Percentiles rank a stretch among this genome's conserved stretches.
Conservation (phyloP, 2,329 filamentous ascomycete genomes). For the Fusarium siculi region DNA sequence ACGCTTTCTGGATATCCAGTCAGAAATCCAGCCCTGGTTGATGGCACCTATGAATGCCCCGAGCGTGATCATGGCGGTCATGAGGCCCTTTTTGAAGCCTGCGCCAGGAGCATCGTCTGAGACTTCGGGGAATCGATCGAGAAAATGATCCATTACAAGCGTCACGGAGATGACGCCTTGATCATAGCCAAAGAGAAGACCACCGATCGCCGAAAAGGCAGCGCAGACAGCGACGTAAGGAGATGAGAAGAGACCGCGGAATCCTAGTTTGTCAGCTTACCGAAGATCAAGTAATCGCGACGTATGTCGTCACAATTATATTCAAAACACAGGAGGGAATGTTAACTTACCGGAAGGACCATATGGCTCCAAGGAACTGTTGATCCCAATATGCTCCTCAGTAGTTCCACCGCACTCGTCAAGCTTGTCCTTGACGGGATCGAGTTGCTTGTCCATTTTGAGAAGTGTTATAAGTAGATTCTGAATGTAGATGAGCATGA, state of each 20-base stretch:
- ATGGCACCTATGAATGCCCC: constrained; percentile 61
- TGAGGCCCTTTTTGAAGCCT: constrained; percentile 54
- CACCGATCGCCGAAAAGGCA: constrained; percentile 50
- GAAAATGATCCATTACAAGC: constrained; percentile 51
- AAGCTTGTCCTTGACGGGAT: background rate
- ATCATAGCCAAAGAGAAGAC: constrained; percentile 53
- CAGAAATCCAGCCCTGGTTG: constrained; percentile 52
- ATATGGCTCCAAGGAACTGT: background rate
- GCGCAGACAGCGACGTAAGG: constrained; percentile 49
- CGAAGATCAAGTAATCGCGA: background rate
- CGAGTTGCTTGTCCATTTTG: background rate
- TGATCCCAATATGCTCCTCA: constrained; percentile 5
- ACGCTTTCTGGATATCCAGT: constrained; percentile 47
- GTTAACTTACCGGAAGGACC: background rate
- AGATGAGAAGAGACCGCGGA: constrained; percentile 47
- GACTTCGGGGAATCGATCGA: constrained; percentile 48
- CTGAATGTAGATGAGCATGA: background rate
- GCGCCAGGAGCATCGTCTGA: constrained; percentile 50
- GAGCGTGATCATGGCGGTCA: constrained; percentile 60
- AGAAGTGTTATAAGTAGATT: background rate
- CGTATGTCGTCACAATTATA: no score
- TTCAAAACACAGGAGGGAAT: no score
- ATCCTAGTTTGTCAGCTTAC: constrained; percentile 32
- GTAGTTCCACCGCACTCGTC: constrained; percentile 1
- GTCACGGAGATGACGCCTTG: constrained; percentile 56